Conservation (phyloP, 805 yeast genomes). For the baker's yeast (Saccharomyces cerevisiae) region DNA sequence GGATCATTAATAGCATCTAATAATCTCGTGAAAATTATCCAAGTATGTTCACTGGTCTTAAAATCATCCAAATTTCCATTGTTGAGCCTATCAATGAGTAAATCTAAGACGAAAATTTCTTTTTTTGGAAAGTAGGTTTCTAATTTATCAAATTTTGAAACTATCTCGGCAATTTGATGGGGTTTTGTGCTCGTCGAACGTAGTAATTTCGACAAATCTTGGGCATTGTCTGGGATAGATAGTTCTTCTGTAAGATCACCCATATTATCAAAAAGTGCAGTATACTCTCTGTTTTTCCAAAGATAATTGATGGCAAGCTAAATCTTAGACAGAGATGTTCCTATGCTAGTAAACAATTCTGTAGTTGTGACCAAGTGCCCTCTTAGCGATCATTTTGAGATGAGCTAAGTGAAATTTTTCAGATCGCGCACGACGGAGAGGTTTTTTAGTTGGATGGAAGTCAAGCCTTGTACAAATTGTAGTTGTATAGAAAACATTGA, state of each 20-base stretch:
- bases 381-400: neutral
- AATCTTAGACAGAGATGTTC: neutral
- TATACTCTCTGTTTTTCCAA: neutral
- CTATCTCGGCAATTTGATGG: conserved; percentile 34
- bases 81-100: conserved; percentile 52
- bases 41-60: conserved; percentile 36
- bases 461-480: neutral
- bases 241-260: neutral
- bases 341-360: neutral
- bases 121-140: conserved; percentile 46
- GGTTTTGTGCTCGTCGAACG: conserved; percentile 45
- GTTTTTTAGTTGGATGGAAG: neutral
- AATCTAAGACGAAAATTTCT: conserved; percentile 47
- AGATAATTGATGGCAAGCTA: neutral
- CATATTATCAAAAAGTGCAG: neutral
- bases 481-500: neutral
- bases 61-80: conserved; percentile 39
- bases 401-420: neutral
- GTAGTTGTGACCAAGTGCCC: neutral
- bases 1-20: conserved; percentile 32
- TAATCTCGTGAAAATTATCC: conserved; percentile 41
- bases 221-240: conserved; percentile 31
- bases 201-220: conserved; percentile 47
- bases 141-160: conserved; percentile 31
- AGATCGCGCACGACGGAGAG: neutral